Conservation (phyloP, 176 grass and related monocot species). For the Zizania latifolia region DNA sequence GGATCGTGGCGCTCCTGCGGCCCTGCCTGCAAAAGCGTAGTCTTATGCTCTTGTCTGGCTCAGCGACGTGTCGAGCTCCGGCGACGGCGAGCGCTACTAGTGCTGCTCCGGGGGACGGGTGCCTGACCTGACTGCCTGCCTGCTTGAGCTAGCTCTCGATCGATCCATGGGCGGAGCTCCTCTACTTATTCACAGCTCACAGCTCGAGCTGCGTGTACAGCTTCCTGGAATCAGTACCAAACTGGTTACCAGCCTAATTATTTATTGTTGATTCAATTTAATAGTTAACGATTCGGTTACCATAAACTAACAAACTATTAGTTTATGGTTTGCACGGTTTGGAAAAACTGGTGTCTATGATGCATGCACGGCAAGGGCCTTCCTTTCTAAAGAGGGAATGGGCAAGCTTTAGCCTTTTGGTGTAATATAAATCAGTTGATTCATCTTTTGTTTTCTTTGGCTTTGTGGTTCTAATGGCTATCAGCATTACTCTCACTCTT, state of each 20-base stretch:
- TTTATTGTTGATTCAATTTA: no score
- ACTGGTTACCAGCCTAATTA: no score
- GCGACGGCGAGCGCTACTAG: not conserved
- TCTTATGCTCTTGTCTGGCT: not conserved
- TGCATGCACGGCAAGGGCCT: no score
- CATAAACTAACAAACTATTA: no score
- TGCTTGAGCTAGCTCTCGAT: no score
- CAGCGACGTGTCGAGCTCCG: not conserved
- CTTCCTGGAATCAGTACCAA: no score
- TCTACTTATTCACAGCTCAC: not conserved
- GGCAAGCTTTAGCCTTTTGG: not conserved
- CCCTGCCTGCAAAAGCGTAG: not conserved
- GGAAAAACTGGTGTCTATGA: no score
- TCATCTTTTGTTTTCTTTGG: not conserved
- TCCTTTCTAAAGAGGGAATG: not conserved
- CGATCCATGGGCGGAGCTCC: not conserved
- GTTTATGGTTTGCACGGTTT: not conserved
- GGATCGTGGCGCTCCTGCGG: not conserved
- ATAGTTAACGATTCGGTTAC: no score
- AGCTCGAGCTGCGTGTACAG: not conserved
- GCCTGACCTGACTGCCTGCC: not conserved
- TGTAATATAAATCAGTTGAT: no score
- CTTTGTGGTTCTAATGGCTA: conserved; percentile 12
- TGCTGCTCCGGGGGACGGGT: not conserved
- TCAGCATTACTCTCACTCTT: not conserved